Evolutionary conservation across 2,329 filamentous ascomycete genomes (phyloP).

Genomic region (Sordariomycetes sp.): DNA sequence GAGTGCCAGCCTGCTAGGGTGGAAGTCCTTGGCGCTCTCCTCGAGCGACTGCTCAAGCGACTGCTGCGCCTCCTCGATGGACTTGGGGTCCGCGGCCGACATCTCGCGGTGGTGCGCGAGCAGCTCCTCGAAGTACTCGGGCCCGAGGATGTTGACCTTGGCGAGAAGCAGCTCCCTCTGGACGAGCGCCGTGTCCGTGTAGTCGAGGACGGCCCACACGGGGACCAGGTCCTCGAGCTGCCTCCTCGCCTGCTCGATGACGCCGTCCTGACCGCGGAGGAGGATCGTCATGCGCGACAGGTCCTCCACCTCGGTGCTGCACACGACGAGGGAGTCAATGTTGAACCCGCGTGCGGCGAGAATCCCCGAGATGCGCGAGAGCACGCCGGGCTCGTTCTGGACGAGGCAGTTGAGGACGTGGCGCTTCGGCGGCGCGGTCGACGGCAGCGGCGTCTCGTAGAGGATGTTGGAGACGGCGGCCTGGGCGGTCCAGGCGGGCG

Average conservation of each 20-base stretch:
- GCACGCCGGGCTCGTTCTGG: constrained; percentile 95
- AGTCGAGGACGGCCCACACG: constrained; percentile 96
- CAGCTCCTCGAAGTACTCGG: constrained; percentile 96
- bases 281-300: constrained; percentile 98
- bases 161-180: constrained; percentile 91
- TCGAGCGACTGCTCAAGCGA: constrained; percentile 24
- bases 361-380: constrained; percentile 93
- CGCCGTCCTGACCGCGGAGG: constrained; percentile 86
- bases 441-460: constrained; percentile 89
- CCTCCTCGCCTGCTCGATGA: constrained; percentile 89
- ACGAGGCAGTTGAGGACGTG: constrained; percentile 97
- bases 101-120: constrained; percentile 94
- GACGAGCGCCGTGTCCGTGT: constrained; percentile 82
- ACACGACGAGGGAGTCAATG: constrained; percentile 96
- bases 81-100: constrained; percentile 27
- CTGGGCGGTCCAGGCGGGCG: constrained; percentile 74
- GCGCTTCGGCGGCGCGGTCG: constrained; percentile 72
- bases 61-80: constrained; percentile 16
- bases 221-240: constrained; percentile 95
- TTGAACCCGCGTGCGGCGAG: constrained; percentile 95
- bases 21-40: constrained; percentile 55
- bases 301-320: constrained; percentile 93
- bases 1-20: constrained; percentile 73
- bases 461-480: constrained; percentile 96
- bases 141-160: constrained; percentile 92